Conservation (phyloP, 306 rosid species). For the Oemleria cerasiformis region DNA sequence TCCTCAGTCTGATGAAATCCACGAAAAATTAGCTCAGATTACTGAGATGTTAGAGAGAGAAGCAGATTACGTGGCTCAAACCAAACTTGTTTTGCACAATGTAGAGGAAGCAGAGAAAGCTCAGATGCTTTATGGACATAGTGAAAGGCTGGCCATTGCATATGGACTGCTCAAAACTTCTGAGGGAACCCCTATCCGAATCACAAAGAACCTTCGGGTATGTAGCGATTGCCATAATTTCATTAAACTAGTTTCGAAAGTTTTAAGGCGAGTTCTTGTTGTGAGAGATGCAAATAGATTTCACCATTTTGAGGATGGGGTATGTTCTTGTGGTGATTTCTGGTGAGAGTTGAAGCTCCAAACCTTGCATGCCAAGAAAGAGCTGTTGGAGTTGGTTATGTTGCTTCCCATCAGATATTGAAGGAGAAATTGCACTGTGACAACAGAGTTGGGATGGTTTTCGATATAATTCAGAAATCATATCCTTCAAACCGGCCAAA, state of each 20-base stretch:
- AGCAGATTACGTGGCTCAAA: slow-evolving; percentile 60
- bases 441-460: neutral
- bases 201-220: slow-evolving; percentile 63
- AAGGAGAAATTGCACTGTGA: neutral
- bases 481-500: neutral
- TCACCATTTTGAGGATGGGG: slow-evolving; percentile 61
- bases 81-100: slow-evolving; percentile 60
- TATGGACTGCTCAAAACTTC: slow-evolving; percentile 55
- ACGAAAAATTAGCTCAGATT: slow-evolving; percentile 43
- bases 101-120: slow-evolving; percentile 59
- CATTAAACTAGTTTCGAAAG: slow-evolving; percentile 57
- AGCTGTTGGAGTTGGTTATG: neutral
- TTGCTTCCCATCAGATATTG: neutral
- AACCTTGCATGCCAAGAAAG: neutral
- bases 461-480: neutral
- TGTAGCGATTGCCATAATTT: slow-evolving; percentile 71
- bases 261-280: slow-evolving; percentile 45
- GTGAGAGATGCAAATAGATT: slow-evolving; percentile 81
- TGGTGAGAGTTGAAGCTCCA: slow-evolving; percentile 44
- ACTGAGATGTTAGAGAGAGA: slow-evolving; percentile 41
- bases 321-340: slow-evolving; percentile 73
- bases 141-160: slow-evolving; percentile 75
- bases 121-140: slow-evolving; percentile 59
- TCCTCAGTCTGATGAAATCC: slow-evolving; percentile 48
- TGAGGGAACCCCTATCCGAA: slow-evolving; percentile 44